These are phyloP conservation scores for Clarireedia homoeocarpa DNA, from an alignment of 2,329 filamentous ascomycete genomes.

Conservation along the genomic window DNA sequence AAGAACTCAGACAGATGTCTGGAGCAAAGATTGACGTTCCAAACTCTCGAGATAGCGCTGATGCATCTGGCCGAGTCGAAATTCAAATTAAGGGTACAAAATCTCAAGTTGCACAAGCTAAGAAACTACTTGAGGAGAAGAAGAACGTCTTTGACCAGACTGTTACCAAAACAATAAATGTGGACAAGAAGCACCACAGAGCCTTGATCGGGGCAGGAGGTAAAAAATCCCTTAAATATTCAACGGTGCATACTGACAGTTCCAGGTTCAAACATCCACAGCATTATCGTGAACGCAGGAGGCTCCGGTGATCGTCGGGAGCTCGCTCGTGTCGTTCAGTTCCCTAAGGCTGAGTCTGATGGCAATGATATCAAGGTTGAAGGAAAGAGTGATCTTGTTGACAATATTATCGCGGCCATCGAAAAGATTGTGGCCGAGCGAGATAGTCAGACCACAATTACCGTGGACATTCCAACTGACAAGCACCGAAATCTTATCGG, in stretches of 20 bases:
- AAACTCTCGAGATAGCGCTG: constrained; percentile 61
- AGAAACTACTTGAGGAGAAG: constrained; percentile 83
- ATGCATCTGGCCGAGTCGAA: constrained; percentile 63
- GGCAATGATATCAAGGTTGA: constrained; percentile 83
- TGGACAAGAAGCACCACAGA: constrained; percentile 93
- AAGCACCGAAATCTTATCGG: constrained; percentile 91
- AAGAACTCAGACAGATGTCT: constrained; percentile 75
- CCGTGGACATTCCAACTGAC: constrained; percentile 74
- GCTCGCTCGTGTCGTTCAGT: constrained; percentile 84
- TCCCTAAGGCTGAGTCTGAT: constrained; percentile 80
- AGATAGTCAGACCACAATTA: constrained; percentile 72
- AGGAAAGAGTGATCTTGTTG: constrained; percentile 74
- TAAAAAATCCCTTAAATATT: constrained; percentile 38
- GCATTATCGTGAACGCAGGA: constrained; percentile 80
- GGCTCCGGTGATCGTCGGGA: constrained; percentile 80
- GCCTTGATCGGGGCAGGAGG: constrained; percentile 82
- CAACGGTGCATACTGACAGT: not conserved
- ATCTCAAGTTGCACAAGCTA: constrained; percentile 81
- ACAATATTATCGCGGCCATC: constrained; percentile 80
- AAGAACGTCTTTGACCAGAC: constrained; percentile 83
- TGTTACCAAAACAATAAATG: constrained; percentile 72
- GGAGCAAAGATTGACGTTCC: constrained; percentile 91
- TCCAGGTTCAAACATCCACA: constrained; percentile 71
- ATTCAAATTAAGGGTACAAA: constrained; percentile 91
- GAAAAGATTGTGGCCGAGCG: constrained; percentile 74